Percentiles rank a stretch among this genome's conserved stretches.
Conservation (phyloP, 169 alveolate species). For the Cryptosporidium parvum region DNA sequence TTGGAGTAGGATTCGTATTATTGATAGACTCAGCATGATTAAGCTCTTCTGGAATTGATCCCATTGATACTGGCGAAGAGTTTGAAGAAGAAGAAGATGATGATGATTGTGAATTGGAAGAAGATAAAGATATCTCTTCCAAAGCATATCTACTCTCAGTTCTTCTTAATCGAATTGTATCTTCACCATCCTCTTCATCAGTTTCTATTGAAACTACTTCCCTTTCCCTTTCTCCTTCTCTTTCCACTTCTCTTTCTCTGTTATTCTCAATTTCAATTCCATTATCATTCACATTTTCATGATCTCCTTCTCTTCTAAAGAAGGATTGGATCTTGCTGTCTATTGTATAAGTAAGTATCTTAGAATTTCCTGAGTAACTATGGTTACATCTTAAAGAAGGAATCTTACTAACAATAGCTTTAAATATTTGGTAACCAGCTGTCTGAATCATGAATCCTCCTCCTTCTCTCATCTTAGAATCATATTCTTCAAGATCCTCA, state of each 20-base stretch:
- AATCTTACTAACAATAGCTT: conserved; percentile 18
- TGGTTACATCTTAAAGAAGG: conserved; percentile 70
- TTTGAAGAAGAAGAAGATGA: background rate
- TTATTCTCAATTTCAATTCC: conserved; percentile 74
- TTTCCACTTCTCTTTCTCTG: conserved; percentile 3
- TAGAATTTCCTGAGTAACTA: conserved; percentile 20
- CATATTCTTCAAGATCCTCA: background rate
- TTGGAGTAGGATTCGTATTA: conserved; percentile 35
- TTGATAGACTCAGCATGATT: conserved; percentile 8
- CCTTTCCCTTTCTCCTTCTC: background rate
- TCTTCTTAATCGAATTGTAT: background rate
- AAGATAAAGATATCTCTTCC: conserved; percentile 5
- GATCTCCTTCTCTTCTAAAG: conserved; percentile 11
- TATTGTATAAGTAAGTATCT: conserved; percentile 15
- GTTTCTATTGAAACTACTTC: conserved; percentile 74
- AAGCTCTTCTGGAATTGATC: conserved; percentile 35
- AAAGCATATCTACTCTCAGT: conserved; percentile 11
- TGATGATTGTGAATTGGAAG: background rate
- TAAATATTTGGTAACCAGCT: conserved; percentile 53
- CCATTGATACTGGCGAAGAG: conserved; percentile 16
- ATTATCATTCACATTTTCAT: conserved; percentile 9
- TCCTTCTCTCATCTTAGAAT: background rate
- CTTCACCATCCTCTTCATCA: background rate
- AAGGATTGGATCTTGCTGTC: conserved; percentile 55
- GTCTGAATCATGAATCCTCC: conserved; percentile 4